Evolutionary conservation across 257 asterid genomes (phyloP).

Genomic region (Solanum verrucosum): DNA sequence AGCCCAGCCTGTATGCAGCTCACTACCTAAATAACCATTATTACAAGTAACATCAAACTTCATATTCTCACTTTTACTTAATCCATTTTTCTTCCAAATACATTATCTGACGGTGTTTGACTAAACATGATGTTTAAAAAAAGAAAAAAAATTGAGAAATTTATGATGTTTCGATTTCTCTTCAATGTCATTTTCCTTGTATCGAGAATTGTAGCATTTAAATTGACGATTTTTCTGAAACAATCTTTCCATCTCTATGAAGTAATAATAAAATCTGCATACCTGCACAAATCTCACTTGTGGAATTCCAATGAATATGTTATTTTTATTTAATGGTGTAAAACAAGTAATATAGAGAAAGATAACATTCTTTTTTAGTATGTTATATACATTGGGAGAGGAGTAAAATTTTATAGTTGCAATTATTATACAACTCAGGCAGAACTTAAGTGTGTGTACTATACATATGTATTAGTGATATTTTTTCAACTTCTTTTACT

Average conservation of each 20-base stretch:
- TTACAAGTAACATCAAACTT: not conserved
- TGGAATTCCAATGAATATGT: not conserved
- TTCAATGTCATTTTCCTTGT: not conserved
- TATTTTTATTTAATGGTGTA: too few relatives aligned
- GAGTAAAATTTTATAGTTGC: not conserved
- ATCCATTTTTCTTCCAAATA: not conserved
- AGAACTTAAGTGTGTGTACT: not conserved
- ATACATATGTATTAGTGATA: not conserved
- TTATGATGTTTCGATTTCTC: not conserved
- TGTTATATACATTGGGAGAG: not conserved
- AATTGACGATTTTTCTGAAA: too few relatives aligned
- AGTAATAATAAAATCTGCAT: too few relatives aligned
- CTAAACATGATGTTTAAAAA: too few relatives aligned
- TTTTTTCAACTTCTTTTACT: not conserved
- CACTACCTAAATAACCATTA: not conserved
- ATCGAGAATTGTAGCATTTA: not conserved
- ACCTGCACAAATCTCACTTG: too few relatives aligned
- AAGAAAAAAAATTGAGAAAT: too few relatives aligned
- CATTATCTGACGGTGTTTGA: not conserved
- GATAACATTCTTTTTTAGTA: too few relatives aligned
- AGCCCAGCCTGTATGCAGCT: constrained; percentile 16
- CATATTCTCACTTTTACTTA: not conserved
- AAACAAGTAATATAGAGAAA: not conserved
- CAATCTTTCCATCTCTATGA: too few relatives aligned
- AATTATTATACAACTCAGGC: not conserved